These are phyloP conservation scores for Epithele typhae DNA, from an alignment of 768 basidiomycete species.

Conservation along the genomic window DNA sequence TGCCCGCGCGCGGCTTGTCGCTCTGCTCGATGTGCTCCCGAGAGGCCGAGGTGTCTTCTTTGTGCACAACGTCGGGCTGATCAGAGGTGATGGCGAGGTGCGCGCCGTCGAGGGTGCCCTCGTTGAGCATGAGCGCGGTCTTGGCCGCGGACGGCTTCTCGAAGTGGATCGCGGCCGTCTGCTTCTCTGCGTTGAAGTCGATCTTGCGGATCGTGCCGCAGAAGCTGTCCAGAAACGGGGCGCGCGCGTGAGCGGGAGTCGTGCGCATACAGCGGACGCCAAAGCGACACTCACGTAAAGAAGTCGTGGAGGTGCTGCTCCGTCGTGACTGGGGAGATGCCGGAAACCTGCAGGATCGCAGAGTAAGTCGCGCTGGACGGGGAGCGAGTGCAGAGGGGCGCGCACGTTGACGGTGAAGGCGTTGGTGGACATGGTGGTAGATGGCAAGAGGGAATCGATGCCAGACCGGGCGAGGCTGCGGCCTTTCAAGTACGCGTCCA, in stretches of 20 bases:
- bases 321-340: constrained; percentile 62
- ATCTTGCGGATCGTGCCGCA: constrained; percentile 85
- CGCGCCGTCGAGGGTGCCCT: constrained; percentile 70
- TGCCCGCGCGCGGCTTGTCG: constrained; percentile 88
- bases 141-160: constrained; percentile 80
- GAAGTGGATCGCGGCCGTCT: constrained; percentile 71
- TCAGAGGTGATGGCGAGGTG: constrained; percentile 54
- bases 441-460: constrained; percentile 1
- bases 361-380: not conserved
- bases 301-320: constrained; percentile 70
- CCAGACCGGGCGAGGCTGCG: not conserved
- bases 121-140: constrained; percentile 83
- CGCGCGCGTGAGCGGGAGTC: constrained; percentile 1
- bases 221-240: constrained; percentile 48
- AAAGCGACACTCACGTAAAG: constrained; percentile 58
- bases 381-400: not conserved
- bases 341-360: constrained; percentile 52
- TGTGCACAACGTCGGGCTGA: constrained; percentile 56
- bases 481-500: no score
- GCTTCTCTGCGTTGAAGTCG: constrained; percentile 43
- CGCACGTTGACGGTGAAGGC: constrained; percentile 15
- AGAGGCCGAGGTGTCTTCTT: no score
- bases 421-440: constrained; percentile 19
- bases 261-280: not conserved
- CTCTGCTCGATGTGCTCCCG: constrained; percentile 60